phyloP scores from a whole-genome alignment of 2,329 filamentous ascomycete genomes.

The Spiromastix sp. region DNA sequence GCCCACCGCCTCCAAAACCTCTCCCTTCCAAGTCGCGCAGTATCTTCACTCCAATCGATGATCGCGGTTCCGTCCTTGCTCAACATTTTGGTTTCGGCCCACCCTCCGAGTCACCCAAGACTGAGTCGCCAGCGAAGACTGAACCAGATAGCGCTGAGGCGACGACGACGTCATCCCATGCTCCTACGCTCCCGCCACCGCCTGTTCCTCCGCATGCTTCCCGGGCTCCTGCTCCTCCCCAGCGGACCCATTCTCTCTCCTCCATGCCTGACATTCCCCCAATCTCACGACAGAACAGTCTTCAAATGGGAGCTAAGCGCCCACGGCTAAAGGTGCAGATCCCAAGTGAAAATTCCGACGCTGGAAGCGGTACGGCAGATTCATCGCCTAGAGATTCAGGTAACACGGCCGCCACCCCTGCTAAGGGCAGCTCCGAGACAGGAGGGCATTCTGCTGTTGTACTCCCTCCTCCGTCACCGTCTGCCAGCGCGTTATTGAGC shows the following conservation, averaged over 20 bases:
- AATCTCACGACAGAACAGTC: slow-evolving; percentile 68
- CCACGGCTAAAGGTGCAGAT: slow-evolving; percentile 90
- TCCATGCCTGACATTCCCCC: slow-evolving; percentile 61
- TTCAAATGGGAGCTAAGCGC: slow-evolving; percentile 56
- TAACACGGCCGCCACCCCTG: slow-evolving; percentile 45
- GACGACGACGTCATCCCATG: slow-evolving; percentile 49
- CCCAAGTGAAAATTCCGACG: slow-evolving; percentile 77
- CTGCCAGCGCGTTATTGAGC: slow-evolving; percentile 72
- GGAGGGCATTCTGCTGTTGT: slow-evolving; percentile 60
- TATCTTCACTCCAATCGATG: slow-evolving; percentile 96
- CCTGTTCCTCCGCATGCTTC: slow-evolving; percentile 37
- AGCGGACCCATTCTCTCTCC: slow-evolving; percentile 44
- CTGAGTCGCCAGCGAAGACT: slow-evolving; percentile 30
- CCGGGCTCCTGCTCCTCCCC: slow-evolving; percentile 38
- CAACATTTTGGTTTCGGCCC: slow-evolving; percentile 65
- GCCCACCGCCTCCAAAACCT: slow-evolving; percentile 53
- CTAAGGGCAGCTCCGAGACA: slow-evolving; percentile 41
- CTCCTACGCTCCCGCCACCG: slow-evolving; percentile 47
- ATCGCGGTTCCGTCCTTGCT: slow-evolving; percentile 76
- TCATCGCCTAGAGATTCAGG: slow-evolving; percentile 52
- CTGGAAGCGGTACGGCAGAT: slow-evolving; percentile 60
- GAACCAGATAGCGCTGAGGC: slow-evolving; percentile 43
- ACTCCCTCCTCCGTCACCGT: slow-evolving; percentile 85
- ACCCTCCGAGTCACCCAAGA: slow-evolving; percentile 39
- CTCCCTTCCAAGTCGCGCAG: slow-evolving; percentile 63